Conservation (phyloP, 2,329 filamentous ascomycete genomes). For the Monosporascus sp. region DNA sequence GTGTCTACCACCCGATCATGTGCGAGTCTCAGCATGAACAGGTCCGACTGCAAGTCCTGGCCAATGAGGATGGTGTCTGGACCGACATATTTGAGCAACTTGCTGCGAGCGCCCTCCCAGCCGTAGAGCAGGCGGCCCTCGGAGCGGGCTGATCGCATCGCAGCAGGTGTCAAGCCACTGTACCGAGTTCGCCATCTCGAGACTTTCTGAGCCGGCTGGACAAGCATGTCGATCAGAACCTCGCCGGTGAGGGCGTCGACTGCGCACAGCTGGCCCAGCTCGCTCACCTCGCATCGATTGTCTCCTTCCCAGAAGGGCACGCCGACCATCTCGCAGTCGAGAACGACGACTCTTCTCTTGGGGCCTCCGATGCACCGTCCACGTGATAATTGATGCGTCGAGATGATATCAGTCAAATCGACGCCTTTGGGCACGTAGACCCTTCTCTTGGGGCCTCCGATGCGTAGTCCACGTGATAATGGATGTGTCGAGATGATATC, state of each 20-base stretch:
- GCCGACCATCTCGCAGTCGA: conserved; percentile 46
- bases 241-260: conserved; percentile 42
- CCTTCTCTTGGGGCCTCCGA: conserved; percentile 10
- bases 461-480: no score
- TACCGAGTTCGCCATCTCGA: conserved; percentile 32
- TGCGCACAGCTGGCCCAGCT: conserved; percentile 18
- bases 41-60: conserved; percentile 39
- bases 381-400: background rate
- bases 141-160: conserved; percentile 25
- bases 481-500: background rate
- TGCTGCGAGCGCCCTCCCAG: conserved; percentile 36
- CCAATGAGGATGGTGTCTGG: conserved; percentile 41
- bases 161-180: conserved; percentile 31
- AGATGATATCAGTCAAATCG: background rate
- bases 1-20: conserved; percentile 41
- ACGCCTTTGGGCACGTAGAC: background rate
- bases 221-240: conserved; percentile 37
- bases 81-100: conserved; percentile 37
- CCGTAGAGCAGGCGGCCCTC: conserved; percentile 28
- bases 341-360: conserved; percentile 29
- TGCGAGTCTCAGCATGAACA: conserved; percentile 35
- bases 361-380: background rate
- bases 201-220: conserved; percentile 26
- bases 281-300: conserved; percentile 3
- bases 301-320: conserved; percentile 10